These are phyloP conservation scores for Boletus reticuloceps DNA, from an alignment of 768 basidiomycete species.

Conservation along the genomic window DNA sequence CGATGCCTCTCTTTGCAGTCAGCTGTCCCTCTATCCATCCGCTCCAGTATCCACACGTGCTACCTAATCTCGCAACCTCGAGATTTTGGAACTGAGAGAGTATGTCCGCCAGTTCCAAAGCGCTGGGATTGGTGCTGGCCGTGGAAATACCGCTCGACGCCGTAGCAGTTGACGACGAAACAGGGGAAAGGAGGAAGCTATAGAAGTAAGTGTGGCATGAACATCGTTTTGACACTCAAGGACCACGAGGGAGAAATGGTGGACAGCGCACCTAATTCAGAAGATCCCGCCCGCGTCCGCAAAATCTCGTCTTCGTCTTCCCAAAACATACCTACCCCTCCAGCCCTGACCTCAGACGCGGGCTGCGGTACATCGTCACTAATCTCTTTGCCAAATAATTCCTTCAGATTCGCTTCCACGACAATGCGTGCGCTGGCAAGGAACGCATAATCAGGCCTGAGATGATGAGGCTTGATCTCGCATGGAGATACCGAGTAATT, in stretches of 20 bases:
- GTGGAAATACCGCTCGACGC: not conserved
- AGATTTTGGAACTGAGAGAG: constrained; percentile 30
- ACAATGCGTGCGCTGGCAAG: constrained; percentile 49
- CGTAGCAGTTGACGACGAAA: not conserved
- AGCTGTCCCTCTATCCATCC: constrained; percentile 14
- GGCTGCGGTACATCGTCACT: not conserved
- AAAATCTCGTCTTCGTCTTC: constrained; percentile 25
- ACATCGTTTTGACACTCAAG: not conserved
- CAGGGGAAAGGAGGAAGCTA: not conserved
- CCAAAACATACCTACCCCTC: constrained; percentile 23
- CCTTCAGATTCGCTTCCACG: constrained; percentile 50
- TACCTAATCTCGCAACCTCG: constrained; percentile 40
- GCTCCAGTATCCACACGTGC: constrained; percentile 42
- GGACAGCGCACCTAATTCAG: constrained; percentile 3
- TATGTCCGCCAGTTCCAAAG: constrained; percentile 20
- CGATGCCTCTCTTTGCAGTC: not conserved
- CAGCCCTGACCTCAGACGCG: not conserved
- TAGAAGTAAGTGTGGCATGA: not conserved
- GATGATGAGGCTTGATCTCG: constrained; percentile 27
- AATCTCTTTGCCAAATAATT: constrained; percentile 25
- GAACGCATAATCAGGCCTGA: constrained; percentile 49
- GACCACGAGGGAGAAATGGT: not conserved
- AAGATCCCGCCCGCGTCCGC: not conserved
- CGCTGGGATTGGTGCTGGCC: not conserved
- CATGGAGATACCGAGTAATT: constrained; percentile 16